Evolutionary conservation across 805 yeast species (phyloP), one percentile per base, ranked within the genome.

Genomic region (Teunomyces panamensis): DNA sequence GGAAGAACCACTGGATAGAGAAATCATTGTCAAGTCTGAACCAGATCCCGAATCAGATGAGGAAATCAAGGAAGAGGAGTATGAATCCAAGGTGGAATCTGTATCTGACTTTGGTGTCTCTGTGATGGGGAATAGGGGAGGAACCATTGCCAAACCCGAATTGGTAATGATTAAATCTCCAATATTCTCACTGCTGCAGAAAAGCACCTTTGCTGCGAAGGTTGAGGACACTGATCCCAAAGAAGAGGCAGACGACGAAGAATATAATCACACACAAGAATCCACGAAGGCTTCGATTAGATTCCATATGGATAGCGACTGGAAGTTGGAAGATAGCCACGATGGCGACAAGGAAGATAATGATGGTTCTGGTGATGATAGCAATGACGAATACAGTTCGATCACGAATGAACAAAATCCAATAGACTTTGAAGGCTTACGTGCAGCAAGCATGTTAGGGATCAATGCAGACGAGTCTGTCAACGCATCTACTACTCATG

Each of bases 271-370:
- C 16, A 51, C 56, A 9, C 47, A 43, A 16, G 39, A 42, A 3
- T 45, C 49, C 4, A 39, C 46, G 10, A 39, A 43, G 9, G 50
- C 56, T 45, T 62, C 67, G 4, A 55, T 68, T 20, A 47, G 66
- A 33, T 65, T 63, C 49, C 68, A 67, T 41, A 58, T 66, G 45
- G 72, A 68, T 45, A 56, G 64, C 30, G 68, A 63, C 29, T 68
- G 73, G 73, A 67, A 66, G 51, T 59, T 64, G 35, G 73, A 68
- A 45, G 67, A 67, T 46, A 67, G 73, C 42, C 59, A 67, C 42
- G 74, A 69, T 53, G 74, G 73, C 9, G 74, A 69, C 43, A 54
- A 60, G 39, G 74, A 69, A 52, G 74, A 69, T 45, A 69, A 69
- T 50, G 69, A 61, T n/a, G 66, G 60, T 9, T 51, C 48, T 33